phyloP scores from a whole-genome alignment of 805 yeast genomes.

The Sugiyamaella americana region DNA sequence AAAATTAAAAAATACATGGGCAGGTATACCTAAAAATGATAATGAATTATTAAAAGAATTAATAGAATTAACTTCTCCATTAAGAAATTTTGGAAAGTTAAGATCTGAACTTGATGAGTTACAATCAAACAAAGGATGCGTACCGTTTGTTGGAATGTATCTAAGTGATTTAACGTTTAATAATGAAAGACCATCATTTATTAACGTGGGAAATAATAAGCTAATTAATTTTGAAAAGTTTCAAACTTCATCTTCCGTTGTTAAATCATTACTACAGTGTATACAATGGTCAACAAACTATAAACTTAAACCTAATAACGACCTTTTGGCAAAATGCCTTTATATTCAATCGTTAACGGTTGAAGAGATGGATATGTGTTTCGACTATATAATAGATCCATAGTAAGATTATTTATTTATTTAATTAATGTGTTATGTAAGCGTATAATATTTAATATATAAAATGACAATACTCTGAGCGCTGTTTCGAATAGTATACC shows the following conservation, averaged over 20 bases:
- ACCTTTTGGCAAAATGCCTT: constrained; percentile 73
- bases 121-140: constrained; percentile 64
- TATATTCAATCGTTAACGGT: constrained; percentile 45
- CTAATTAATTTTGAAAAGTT: constrained; percentile 70
- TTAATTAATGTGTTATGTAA: no score
- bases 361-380: constrained; percentile 27
- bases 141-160: constrained; percentile 86
- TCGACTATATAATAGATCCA: constrained; percentile 1
- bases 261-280: constrained; percentile 67
- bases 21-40: constrained; percentile 64
- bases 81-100: constrained; percentile 62
- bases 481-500: no score
- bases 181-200: constrained; percentile 51
- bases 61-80: constrained; percentile 67
- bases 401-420: no score
- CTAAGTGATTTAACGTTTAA: constrained; percentile 76
- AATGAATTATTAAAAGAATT: constrained; percentile 57
- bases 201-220: constrained; percentile 28
- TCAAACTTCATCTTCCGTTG: constrained; percentile 66
- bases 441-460: no score
- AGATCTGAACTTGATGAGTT: constrained; percentile 57
- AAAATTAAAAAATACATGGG: constrained; percentile 69
- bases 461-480: no score
- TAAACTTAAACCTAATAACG: constrained; percentile 48
- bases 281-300: constrained; percentile 82